Conservation (phyloP, 164 flowering plant species). For the Euptelea pleiosperma region DNA sequence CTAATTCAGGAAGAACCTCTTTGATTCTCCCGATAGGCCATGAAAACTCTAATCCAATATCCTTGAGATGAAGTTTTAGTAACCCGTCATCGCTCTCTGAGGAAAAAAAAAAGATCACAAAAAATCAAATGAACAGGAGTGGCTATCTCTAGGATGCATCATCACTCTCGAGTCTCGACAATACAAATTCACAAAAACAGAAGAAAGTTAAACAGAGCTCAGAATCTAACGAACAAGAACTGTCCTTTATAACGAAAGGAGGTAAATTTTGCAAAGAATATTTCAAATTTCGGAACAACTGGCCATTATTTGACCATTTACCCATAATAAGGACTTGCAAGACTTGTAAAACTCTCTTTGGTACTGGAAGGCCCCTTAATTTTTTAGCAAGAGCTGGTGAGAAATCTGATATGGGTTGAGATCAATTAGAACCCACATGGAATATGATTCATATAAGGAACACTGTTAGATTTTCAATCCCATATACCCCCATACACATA, state of each 20-base stretch:
- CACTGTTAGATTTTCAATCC: too few species aligned
- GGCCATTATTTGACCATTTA: background rate
- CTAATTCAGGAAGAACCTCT: conserved; percentile 39
- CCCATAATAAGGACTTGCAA: background rate
- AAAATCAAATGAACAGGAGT: background rate
- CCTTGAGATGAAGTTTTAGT: conserved; percentile 65
- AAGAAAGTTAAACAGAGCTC: too few species aligned
- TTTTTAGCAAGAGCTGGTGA: background rate
- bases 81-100: conserved; percentile 46
- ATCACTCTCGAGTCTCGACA: background rate
- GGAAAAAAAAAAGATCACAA: conserved; percentile 2
- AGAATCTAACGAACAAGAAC: too few species aligned
- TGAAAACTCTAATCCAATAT: conserved; percentile 64
- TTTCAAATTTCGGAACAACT: background rate
- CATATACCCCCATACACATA: too few species aligned
- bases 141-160: background rate
- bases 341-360: background rate
- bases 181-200: background rate
- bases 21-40: conserved; percentile 67
- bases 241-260: background rate
- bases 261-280: background rate
- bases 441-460: background rate
- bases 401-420: background rate
- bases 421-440: background rate
- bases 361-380: background rate